Evolutionary conservation across 1,139 yeast genomes (phyloP), one percentile per base, ranked within the genome.

Genomic region (Yamadazyma blattariae): DNA sequence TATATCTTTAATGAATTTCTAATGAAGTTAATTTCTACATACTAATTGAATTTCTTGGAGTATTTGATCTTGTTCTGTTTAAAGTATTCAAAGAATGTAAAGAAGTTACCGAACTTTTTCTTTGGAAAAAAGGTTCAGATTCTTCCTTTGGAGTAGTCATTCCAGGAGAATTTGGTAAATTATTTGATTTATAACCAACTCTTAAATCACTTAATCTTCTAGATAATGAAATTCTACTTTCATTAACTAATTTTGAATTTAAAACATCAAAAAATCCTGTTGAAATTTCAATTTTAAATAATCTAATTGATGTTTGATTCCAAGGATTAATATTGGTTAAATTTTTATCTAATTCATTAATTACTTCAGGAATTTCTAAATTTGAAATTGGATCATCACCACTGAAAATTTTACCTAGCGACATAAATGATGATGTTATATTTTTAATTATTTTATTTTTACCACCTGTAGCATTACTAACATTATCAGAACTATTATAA

Each of bases 221-320:
- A 32, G 71, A 67, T 42, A 78, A 51, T 15, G 61, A 62, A 34
- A 70, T 71, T 0, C 81, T 13, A 7, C 13, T 73, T 13, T 80
- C 78, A 72, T 46, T 48, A 19, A 48, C 44, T 7, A 47, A 27
- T 27, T 54, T 57, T 16, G 52, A 38, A 28, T 52, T 56, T 18
- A 63, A 42, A 3, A 54, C 42, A 13, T 59, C 58, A 55, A 60
- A 48, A 16, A 79, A 72, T 1, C 71, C 65, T n/a, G 56, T 58
- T 3, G 56, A 55, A 0, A 59, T 46, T 41, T 72, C 77, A 13
- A 84, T 64, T 30, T 65, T 69, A 62, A 89, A 88, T 24, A 88
- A 64, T 43, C 58, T 72, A 29, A 88, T 67, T 13, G 64, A 52
- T 0, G 95, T 82, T 3, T 77, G 77, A 12, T 69, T 64, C 95